These are phyloP conservation scores for Magnaporthiopsis incrustans DNA, from an alignment of 2,329 filamentous ascomycete species.

Conservation along the genomic window DNA sequence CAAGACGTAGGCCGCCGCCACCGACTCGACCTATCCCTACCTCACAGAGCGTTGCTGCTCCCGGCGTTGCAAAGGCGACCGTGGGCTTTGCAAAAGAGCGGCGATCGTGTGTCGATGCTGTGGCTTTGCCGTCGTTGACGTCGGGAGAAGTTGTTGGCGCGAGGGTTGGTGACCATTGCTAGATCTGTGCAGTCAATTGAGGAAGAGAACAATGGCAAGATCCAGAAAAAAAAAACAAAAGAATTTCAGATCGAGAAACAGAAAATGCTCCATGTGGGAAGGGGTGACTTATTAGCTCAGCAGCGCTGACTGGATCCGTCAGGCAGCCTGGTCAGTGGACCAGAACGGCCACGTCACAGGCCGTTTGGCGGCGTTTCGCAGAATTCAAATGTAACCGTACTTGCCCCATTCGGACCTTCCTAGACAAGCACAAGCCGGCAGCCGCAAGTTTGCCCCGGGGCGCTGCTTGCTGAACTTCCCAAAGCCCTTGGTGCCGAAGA, in stretches of 20 bases:
- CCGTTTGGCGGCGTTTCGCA: neutral
- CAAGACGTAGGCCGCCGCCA: neutral
- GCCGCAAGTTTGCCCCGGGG: neutral
- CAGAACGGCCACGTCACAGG: neutral
- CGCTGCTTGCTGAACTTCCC: neutral
- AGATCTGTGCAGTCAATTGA: neutral
- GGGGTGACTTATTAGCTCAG: neutral
- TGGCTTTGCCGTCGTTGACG: neutral
- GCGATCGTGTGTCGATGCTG: too few species aligned
- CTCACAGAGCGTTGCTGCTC: neutral
- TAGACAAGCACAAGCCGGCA: neutral
- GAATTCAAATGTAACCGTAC: neutral
- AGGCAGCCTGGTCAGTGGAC: neutral
- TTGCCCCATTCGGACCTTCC: neutral
- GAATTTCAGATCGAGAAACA: neutral
- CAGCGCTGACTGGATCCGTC: neutral
- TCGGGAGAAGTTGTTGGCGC: neutral
- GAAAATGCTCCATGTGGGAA: neutral
- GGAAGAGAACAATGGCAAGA: too few species aligned
- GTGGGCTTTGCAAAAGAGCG: neutral
- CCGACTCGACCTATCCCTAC: neutral
- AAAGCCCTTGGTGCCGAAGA: neutral
- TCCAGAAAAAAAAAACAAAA: neutral
- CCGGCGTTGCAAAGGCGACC: neutral
- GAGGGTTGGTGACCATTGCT: neutral